phyloP scores from a whole-genome alignment of 2,329 filamentous ascomycete genomes.

The Colletotrichum spinosum region DNA sequence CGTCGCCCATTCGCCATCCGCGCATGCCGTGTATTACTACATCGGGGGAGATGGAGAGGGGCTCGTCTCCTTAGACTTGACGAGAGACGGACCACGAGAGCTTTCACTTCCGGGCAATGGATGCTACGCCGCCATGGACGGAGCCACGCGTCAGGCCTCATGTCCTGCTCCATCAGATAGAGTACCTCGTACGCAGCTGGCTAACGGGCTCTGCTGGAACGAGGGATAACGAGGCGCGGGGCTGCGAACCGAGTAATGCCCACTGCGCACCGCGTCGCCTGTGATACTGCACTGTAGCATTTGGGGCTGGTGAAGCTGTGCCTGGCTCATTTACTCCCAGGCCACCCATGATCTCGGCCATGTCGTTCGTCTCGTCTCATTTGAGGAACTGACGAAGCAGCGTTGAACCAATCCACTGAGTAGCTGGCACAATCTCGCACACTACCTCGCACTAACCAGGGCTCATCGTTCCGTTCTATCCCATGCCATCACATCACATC shows the following conservation, averaged over 20 bases:
- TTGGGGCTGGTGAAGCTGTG: slow-evolving; percentile 7
- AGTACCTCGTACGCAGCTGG: no score
- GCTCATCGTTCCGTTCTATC: no score
- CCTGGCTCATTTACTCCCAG: slow-evolving; percentile 12
- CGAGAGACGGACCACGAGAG: slow-evolving; percentile 6
- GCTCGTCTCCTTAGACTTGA: slow-evolving; percentile 14
- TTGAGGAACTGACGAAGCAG: not conserved
- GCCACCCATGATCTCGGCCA: slow-evolving; percentile 1
- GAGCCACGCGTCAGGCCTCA: not conserved
- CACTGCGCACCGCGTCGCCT: not conserved
- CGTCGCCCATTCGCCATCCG: no score
- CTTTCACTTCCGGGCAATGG: slow-evolving; percentile 5
- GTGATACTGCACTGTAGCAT: slow-evolving; percentile 11
- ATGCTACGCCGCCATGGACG: slow-evolving; percentile 17
- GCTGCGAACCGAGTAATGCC: no score
- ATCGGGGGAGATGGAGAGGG: not conserved
- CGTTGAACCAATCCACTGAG: no score
- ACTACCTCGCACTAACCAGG: not conserved
- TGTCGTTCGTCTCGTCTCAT: slow-evolving; percentile 14
- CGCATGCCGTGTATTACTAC: no score
- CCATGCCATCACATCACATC: no score
- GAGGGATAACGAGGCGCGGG: no score
- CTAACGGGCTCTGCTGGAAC: no score
- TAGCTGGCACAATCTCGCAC: slow-evolving; percentile 5
- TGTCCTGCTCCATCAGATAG: no score